phyloP scores from a whole-genome alignment of 2,329 filamentous ascomycete genomes.

The Alternaria arbusti region DNA sequence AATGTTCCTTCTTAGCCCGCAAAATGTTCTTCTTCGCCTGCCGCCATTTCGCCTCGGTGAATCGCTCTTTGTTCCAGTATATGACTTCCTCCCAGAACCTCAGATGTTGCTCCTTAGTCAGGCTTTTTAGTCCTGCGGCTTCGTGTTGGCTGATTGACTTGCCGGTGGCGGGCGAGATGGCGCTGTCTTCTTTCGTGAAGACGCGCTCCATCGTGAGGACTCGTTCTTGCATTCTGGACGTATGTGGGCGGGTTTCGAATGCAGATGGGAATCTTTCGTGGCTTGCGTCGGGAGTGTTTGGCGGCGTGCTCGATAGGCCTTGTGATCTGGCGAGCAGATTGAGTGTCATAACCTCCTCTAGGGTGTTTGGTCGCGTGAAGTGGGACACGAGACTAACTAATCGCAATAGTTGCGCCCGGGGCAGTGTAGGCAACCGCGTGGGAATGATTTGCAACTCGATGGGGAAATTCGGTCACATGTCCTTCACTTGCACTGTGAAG shows the following conservation, averaged over 20 bases:
- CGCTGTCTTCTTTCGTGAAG: not conserved
- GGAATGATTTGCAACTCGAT: not conserved
- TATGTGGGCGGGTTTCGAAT: too few species aligned
- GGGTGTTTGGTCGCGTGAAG: not conserved
- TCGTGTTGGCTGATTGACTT: slow-evolving; percentile 17
- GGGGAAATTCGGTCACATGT: not conserved
- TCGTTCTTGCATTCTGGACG: not conserved
- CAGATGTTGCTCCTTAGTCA: slow-evolving; percentile 13
- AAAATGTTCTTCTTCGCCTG: not conserved
- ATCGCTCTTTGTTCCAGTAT: slow-evolving; percentile 17
- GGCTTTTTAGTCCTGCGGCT: slow-evolving; percentile 19
- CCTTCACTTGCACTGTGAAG: not conserved
- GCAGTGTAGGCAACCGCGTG: not conserved
- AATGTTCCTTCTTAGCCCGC: slow-evolving; percentile 9
- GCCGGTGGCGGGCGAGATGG: not conserved
- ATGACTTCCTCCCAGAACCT: slow-evolving; percentile 10
- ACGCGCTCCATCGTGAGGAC: not conserved
- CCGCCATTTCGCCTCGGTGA: slow-evolving; percentile 18
- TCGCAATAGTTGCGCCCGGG: not conserved
- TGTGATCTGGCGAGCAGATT: not conserved
- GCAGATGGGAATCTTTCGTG: not conserved
- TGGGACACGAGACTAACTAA: not conserved
- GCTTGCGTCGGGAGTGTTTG: not conserved
- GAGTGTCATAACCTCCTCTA: not conserved
- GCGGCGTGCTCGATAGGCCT: not conserved